Evolutionary conservation across 106 monocot genomes (phyloP).

Genomic region (Acorus gramineus): DNA sequence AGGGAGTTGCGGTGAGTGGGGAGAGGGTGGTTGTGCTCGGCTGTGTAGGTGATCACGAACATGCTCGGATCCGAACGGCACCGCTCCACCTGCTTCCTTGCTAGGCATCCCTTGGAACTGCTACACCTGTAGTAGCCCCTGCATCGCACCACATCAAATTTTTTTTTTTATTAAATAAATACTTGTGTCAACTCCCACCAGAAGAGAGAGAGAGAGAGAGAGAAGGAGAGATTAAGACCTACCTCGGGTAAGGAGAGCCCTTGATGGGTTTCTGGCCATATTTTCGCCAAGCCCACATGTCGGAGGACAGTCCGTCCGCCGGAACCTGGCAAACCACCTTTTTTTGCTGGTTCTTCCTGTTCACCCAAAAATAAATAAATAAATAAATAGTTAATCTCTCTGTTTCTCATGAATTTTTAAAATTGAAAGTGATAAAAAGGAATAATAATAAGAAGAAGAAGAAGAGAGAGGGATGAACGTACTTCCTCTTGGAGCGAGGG

Average conservation of each 20-base stretch:
- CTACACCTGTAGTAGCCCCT: conserved; percentile 93
- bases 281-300: conserved; percentile 90
- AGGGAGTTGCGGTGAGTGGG: conserved; percentile 86
- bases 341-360: conserved; percentile 76
- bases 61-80: conserved; percentile 48
- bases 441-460: neutral
- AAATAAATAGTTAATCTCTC: neutral
- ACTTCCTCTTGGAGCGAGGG: conserved; percentile 29
- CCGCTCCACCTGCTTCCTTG: conserved; percentile 79
- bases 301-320: conserved; percentile 44
- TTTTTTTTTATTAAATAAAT: neutral
- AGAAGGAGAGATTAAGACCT: neutral
- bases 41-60: conserved; percentile 68
- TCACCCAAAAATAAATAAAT: neutral
- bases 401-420: neutral
- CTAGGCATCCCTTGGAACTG: conserved; percentile 76
- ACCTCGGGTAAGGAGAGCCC: conserved; percentile 86
- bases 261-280: conserved; percentile 98
- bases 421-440: neutral
- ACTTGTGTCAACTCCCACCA: neutral
- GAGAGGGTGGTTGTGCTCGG: conserved; percentile 76
- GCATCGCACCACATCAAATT: neutral
- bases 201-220: neutral
- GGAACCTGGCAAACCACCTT: conserved; percentile 63
- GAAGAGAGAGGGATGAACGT: neutral